A percentile compares a stretch with the other conserved stretches of the same genome.
Conservation (phyloP, 2,329 filamentous ascomycete species). For the Zymoseptoria pseudotritici region DNA sequence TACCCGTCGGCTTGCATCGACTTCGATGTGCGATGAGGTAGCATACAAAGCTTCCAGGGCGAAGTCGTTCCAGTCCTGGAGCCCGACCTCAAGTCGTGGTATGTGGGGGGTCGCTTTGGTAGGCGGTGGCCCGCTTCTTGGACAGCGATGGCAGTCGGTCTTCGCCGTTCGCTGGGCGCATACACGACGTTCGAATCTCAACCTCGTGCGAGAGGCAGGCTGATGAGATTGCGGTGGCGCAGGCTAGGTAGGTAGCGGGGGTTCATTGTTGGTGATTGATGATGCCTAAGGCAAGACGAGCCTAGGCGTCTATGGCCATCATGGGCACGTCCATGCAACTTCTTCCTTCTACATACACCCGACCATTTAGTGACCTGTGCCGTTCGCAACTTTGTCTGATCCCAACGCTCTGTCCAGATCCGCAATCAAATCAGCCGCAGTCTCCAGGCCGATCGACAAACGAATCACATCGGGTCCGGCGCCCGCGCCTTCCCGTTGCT, state of each 20-base stretch:
- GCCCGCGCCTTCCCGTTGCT: slow-evolving; percentile 13
- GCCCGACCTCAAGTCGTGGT: neutral
- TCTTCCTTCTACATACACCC: neutral
- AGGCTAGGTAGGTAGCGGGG: neutral
- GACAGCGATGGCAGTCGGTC: neutral
- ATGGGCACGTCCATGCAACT: neutral
- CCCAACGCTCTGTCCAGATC: slow-evolving; percentile 11
- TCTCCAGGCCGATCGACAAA: slow-evolving; percentile 11
- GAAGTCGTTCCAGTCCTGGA: no score
- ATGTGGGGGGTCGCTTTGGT: no score
- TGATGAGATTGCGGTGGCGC: neutral
- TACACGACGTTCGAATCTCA: no score
- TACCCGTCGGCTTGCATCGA: neutral
- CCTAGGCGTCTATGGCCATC: neutral
- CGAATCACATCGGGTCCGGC: slow-evolving; percentile 11
- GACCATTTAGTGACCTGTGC: neutral
- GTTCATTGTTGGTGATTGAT: neutral
- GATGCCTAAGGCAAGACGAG: neutral
- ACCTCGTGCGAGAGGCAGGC: neutral
- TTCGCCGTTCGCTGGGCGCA: neutral
- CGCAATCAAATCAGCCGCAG: slow-evolving; percentile 10
- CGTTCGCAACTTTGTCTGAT: neutral
- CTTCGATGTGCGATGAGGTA: neutral
- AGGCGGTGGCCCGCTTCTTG: no score
- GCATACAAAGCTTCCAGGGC: neutral